Percentiles rank a stretch among this genome's conserved stretches.
Evolutionary conservation across 2,329 filamentous ascomycete genomes (phyloP).

Genomic region (Clonostachys byssicola): DNA sequence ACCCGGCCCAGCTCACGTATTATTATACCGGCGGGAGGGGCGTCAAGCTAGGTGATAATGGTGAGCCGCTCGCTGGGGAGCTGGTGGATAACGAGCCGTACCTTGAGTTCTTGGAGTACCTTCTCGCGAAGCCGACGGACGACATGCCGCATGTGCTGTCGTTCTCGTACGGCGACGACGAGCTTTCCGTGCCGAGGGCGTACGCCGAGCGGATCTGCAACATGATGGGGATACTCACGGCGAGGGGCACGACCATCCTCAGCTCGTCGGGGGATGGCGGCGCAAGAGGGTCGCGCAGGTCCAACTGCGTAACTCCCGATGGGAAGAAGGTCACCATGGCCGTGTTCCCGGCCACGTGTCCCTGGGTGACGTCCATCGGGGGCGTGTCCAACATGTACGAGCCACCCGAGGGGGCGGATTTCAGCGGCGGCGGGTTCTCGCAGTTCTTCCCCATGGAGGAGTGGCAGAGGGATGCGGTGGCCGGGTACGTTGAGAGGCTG

Average conservation of each 20-base stretch:
- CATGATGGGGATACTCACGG: slow-evolving; percentile 47
- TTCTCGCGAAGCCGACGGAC: slow-evolving; percentile 36
- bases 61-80: slow-evolving; percentile 20
- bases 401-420: slow-evolving; percentile 34
- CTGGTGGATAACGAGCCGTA: slow-evolving; percentile 50
- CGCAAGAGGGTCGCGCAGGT: slow-evolving; percentile 35
- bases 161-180: slow-evolving; percentile 55
- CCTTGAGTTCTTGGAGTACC: slow-evolving; percentile 45
- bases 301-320: slow-evolving; percentile 54
- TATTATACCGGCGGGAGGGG: slow-evolving; percentile 40
- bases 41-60: slow-evolving; percentile 29
- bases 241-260: slow-evolving; percentile 46
- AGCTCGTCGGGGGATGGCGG: slow-evolving; percentile 48
- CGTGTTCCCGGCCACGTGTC: slow-evolving; percentile 63
- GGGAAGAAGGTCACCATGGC: slow-evolving; percentile 53
- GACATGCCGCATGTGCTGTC: slow-evolving; percentile 51
- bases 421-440: slow-evolving; percentile 48
- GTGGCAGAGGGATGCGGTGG: slow-evolving; percentile 39
- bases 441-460: slow-evolving; percentile 38
- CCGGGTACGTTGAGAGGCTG: slow-evolving; percentile 32
- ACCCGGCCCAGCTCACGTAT: slow-evolving; percentile 37
- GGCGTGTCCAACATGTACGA: slow-evolving; percentile 37
- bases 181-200: slow-evolving; percentile 44
- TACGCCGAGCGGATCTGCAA: slow-evolving; percentile 51
- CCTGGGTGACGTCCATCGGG: slow-evolving; percentile 64